phyloP scores from a whole-genome alignment of 305 asterid species.

The Fraxinus xanthoxyloides region DNA sequence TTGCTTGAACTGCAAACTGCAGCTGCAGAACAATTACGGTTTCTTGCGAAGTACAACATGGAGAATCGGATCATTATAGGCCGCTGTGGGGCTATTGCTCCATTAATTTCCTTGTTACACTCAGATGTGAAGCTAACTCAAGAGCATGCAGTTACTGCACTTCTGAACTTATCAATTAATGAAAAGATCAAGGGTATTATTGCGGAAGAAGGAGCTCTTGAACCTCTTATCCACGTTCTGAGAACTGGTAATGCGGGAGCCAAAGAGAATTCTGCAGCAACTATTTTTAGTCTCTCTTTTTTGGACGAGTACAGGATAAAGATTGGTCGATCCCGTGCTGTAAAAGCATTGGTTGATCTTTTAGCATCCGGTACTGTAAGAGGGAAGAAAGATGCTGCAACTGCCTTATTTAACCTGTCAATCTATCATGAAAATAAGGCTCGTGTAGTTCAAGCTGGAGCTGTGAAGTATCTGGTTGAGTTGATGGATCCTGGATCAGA shows the following conservation, averaged over 20 bases:
- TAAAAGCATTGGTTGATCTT: slow-evolving; percentile 75
- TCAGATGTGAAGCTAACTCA: slow-evolving; percentile 56
- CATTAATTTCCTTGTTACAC: slow-evolving; percentile 61
- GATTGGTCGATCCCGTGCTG: slow-evolving; percentile 82
- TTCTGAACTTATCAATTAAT: slow-evolving; percentile 73
- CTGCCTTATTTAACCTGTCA: slow-evolving; percentile 80
- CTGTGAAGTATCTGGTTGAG: slow-evolving; percentile 65
- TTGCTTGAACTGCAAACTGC: slow-evolving; percentile 58
- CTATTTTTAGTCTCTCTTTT: slow-evolving; percentile 81
- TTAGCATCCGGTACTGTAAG: slow-evolving; percentile 64
- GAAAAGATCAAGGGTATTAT: slow-evolving; percentile 59
- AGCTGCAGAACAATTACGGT: slow-evolving; percentile 73
- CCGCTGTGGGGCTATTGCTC: slow-evolving; percentile 68
- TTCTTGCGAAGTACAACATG: slow-evolving; percentile 66
- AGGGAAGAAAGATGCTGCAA: slow-evolving; percentile 93
- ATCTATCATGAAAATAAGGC: slow-evolving; percentile 90
- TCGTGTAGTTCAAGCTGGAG: slow-evolving; percentile 86
- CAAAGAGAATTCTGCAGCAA: slow-evolving; percentile 91
- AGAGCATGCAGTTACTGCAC: slow-evolving; percentile 93
- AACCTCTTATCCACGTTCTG: slow-evolving; percentile 74
- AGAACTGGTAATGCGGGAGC: slow-evolving; percentile 68
- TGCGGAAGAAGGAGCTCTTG: slow-evolving; percentile 72
- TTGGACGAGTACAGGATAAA: slow-evolving; percentile 72
- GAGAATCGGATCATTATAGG: slow-evolving; percentile 80
- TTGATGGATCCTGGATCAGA: slow-evolving; percentile 62